phyloP scores from a whole-genome alignment of 129 eudicot genomes.

The Saussurea involucrata region DNA sequence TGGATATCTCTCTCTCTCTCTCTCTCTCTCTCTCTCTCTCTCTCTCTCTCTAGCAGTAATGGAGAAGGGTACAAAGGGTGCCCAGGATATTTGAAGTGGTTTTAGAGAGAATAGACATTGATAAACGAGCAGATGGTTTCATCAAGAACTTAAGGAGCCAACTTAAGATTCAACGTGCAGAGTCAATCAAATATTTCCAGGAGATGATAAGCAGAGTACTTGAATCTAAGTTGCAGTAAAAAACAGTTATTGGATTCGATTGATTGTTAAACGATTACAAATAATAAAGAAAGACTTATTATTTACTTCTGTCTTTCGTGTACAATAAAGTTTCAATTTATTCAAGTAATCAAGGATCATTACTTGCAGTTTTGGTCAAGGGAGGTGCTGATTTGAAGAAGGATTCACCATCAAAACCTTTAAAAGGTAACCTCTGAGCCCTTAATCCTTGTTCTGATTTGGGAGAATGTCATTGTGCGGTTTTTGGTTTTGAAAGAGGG shows the following conservation, averaged over 20 bases:
- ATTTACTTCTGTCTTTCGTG: no score
- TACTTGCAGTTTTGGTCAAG: no score
- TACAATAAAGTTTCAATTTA: no score
- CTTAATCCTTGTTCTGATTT: no score
- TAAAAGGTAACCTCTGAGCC: no score
- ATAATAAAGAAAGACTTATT: no score
- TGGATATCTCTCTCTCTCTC: no score
- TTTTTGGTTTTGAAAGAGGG: no score
- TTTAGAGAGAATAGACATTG: slow-evolving; percentile 32
- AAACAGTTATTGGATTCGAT: not conserved
- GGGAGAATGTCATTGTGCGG: no score
- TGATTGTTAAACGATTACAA: not conserved
- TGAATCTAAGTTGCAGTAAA: not conserved
- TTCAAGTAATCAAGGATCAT: no score
- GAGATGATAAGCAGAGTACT: slow-evolving; percentile 34
- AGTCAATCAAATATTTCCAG: slow-evolving; percentile 36
- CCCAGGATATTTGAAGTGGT: slow-evolving; percentile 12
- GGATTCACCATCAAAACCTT: no score
- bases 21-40: not conserved
- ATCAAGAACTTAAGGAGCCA: slow-evolving; percentile 53
- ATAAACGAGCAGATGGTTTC: slow-evolving; percentile 50
- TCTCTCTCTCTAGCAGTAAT: slow-evolving; percentile 6
- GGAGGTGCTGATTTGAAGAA: no score
- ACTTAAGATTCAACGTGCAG: slow-evolving; percentile 45
- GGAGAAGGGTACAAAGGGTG: slow-evolving; percentile 21